Evolutionary conservation across 768 basidiomycete genomes (phyloP).

Genomic region (Auriculariales sp.): DNA sequence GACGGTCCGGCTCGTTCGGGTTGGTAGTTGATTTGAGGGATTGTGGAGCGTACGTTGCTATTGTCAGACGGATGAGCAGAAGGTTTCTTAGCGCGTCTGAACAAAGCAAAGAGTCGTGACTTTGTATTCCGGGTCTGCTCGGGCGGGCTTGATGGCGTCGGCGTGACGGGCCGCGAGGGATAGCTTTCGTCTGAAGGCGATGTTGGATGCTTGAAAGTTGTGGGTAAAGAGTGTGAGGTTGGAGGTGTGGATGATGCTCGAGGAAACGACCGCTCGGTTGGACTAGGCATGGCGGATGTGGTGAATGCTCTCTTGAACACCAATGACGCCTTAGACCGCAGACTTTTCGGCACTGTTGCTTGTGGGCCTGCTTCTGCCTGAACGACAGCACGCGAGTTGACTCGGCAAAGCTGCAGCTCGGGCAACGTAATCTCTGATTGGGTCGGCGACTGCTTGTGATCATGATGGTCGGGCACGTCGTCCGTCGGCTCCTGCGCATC

Average conservation of each 20-base stretch:
- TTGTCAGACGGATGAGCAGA: background rate
- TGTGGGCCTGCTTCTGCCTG: background rate
- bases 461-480: background rate
- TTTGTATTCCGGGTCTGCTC: background rate
- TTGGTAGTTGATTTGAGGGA: background rate
- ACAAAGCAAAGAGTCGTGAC: background rate
- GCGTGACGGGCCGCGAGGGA: background rate
- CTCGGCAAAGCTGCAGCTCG: too few species aligned
- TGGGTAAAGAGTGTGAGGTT: background rate
- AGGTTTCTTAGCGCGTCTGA: background rate
- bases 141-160: background rate
- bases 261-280: background rate
- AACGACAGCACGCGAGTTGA: too few species aligned
- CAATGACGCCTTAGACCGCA: background rate
- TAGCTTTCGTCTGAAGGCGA: background rate
- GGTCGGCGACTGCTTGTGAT: background rate
- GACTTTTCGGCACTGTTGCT: background rate
- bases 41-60: background rate
- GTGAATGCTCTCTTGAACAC: background rate
- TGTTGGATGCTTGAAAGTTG: background rate
- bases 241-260: background rate
- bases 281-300: background rate
- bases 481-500: background rate
- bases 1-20: background rate
- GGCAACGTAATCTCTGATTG: too few species aligned